Evolutionary conservation across 345 rosid species (phyloP).

Genomic region (Populus deltoides): DNA sequence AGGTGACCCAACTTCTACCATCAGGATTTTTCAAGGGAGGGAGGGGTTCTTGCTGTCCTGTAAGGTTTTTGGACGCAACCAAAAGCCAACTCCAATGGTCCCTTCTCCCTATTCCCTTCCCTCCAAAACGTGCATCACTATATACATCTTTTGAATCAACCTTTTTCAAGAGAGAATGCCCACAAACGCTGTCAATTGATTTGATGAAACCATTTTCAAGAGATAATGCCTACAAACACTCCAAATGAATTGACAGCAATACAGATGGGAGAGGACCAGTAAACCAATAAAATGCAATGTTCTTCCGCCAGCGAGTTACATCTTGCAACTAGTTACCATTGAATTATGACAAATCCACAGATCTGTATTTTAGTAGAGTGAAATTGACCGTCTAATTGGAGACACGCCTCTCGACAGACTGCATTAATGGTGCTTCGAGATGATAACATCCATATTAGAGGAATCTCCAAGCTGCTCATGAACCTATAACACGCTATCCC

Average conservation of each 20-base stretch:
- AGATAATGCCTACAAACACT: neutral
- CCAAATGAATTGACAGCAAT: neutral
- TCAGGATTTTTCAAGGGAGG: neutral
- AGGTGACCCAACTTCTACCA: slow-evolving; percentile 2
- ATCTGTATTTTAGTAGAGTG: neutral
- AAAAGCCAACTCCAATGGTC: neutral
- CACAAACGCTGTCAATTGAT: neutral
- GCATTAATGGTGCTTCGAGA: neutral
- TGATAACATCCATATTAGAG: neutral
- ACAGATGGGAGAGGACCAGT: neutral
- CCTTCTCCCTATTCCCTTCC: neutral
- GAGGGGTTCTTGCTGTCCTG: neutral
- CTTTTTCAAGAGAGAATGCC: neutral
- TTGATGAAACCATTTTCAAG: neutral
- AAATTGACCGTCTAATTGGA: neutral
- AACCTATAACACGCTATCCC: neutral
- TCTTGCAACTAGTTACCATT: neutral
- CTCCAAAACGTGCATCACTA: neutral
- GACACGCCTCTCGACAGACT: neutral
- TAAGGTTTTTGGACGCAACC: neutral
- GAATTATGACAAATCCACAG: neutral
- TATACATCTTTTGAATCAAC: neutral
- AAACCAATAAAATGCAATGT: neutral
- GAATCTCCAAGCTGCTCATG: neutral
- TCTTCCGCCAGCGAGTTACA: neutral